Conservation (phyloP, 73 alveolate species). For the Symbiodinium pilosum region DNA sequence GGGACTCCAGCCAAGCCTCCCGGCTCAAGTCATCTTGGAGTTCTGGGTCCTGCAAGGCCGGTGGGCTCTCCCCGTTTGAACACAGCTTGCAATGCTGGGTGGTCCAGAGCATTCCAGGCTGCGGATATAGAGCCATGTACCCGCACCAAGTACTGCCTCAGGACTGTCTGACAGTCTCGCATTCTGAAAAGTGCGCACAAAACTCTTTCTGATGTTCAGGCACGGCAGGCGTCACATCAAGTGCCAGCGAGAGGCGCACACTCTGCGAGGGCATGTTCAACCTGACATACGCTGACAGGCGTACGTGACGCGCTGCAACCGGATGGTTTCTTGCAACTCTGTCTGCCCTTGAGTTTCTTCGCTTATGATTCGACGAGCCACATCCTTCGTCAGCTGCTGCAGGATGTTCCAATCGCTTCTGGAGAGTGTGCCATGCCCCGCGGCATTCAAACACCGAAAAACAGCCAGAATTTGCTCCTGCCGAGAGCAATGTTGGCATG, state of each 20-base stretch:
- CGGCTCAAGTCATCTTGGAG: not conserved
- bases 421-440: slow-evolving; percentile 39
- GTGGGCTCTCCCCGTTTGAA: not conserved
- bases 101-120: slow-evolving; percentile 47
- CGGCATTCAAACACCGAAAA: slow-evolving; percentile 46
- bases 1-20: not conserved
- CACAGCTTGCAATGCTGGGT: not conserved
- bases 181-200: not conserved
- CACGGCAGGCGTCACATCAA: not conserved
- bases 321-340: too few relatives aligned
- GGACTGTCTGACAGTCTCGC: too few relatives aligned
- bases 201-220: too few relatives aligned
- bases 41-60: not conserved
- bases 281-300: too few relatives aligned
- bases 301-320: too few relatives aligned
- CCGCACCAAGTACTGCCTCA: slow-evolving; percentile 45
- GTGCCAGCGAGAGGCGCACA: slow-evolving; percentile 9
- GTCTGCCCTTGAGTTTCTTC: too few relatives aligned
- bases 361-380: too few relatives aligned
- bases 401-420: slow-evolving; percentile 50
- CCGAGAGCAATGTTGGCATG: too few relatives aligned
- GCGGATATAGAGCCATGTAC: not conserved
- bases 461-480: slow-evolving; percentile 45
- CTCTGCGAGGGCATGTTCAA: slow-evolving; percentile 39
- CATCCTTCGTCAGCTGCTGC: slow-evolving; percentile 51